Conservation (phyloP, 176 grass and related monocot species). For the Guadua angustifolia region DNA sequence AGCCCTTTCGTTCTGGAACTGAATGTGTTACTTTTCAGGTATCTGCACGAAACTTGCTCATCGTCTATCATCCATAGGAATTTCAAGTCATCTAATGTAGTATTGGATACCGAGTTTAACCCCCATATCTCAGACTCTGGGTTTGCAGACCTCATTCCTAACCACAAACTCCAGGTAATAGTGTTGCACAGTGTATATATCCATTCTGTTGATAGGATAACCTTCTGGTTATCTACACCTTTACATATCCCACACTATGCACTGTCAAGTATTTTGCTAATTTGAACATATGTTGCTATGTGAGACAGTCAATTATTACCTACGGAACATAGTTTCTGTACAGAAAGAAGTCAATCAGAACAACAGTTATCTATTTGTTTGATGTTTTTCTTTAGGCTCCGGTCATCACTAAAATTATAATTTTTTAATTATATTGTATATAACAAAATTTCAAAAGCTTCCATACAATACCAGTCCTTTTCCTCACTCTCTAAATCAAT, state of each 20-base stretch:
- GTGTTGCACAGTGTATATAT: neutral
- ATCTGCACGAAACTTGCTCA: constrained; percentile 83
- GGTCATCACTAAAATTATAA: too few species aligned
- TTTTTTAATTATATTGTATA: too few species aligned
- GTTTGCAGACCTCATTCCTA: constrained; percentile 65
- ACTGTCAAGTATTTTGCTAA: too few species aligned
- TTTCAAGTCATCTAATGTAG: constrained; percentile 96
- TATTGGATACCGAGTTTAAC: constrained; percentile 78
- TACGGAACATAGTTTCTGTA: neutral
- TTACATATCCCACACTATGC: too few species aligned
- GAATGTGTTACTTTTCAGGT: constrained; percentile 60
- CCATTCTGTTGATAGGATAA: neutral
- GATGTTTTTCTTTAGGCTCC: neutral
- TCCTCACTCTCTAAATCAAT: too few species aligned
- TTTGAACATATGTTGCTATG: too few species aligned
- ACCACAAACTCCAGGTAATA: constrained; percentile 74
- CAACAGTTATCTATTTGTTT: neutral
- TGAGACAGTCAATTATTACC: neutral
- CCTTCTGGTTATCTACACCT: constrained; percentile 5
- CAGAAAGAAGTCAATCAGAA: neutral
- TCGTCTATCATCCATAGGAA: constrained; percentile 81
- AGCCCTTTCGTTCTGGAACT: neutral
- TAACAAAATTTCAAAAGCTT: too few species aligned
- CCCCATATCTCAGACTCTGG: constrained; percentile 86
- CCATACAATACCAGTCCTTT: too few species aligned